Percentiles rank a stretch among this genome's conserved stretches.
Conservation (phyloP, 2,329 filamentous ascomycete genomes). For the Blastomyces emzantsi region DNA sequence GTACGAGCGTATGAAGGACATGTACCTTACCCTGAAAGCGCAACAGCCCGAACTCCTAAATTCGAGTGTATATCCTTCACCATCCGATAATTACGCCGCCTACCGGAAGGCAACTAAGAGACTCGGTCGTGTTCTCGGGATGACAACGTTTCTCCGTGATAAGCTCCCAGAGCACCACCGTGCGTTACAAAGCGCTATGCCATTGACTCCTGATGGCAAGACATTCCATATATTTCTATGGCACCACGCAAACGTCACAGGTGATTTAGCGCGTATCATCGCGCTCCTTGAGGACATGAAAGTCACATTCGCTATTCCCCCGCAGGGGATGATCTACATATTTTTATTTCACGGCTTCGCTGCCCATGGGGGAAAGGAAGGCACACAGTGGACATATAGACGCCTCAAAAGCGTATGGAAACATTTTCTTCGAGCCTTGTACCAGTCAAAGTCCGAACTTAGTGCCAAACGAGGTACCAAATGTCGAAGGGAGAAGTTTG, state of each 20-base stretch:
- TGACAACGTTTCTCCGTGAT: conserved; percentile 35
- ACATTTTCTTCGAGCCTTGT: conserved; percentile 47
- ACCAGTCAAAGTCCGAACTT: conserved; percentile 27
- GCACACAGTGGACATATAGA: conserved; percentile 62
- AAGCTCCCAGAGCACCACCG: conserved; percentile 48
- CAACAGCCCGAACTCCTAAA: conserved; percentile 17
- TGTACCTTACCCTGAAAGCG: conserved; percentile 36
- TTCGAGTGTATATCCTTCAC: conserved; percentile 20
- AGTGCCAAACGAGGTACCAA: conserved; percentile 12
- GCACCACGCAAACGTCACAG: conserved; percentile 59
- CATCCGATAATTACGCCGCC: conserved; percentile 27
- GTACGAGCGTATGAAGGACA: conserved; percentile 72
- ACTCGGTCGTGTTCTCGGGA: conserved; percentile 42
- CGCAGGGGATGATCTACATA: conserved; percentile 70
- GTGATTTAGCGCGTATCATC: conserved; percentile 62
- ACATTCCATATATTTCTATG: conserved; percentile 75
- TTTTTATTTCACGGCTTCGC: conserved; percentile 76
- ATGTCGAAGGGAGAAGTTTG: conserved; percentile 13
- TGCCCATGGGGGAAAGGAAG: conserved; percentile 55
- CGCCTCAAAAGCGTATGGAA: conserved; percentile 61
- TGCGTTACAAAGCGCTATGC: conserved; percentile 55
- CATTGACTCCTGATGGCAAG: conserved; percentile 62
- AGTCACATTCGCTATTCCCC: conserved; percentile 52
- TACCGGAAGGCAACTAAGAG: conserved; percentile 33
- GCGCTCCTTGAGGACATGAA: conserved; percentile 72